Conservation (phyloP, 176 grass and related monocot genomes). For the Oryza australiensis region DNA sequence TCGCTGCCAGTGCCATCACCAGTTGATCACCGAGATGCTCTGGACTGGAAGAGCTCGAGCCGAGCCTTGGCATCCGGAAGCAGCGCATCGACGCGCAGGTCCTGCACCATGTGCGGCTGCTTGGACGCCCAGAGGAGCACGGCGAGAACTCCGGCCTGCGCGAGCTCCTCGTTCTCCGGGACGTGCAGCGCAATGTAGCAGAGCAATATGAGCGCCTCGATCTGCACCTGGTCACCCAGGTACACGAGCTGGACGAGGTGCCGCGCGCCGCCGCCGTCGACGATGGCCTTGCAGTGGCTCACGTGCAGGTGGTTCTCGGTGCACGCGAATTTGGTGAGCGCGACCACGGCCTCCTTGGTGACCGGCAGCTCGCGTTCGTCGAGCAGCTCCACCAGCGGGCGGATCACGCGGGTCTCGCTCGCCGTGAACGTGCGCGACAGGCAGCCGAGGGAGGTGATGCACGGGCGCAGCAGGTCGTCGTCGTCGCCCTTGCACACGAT, state of each 20-base stretch:
- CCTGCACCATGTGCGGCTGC: constrained; percentile 74
- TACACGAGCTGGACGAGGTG: constrained; percentile 90
- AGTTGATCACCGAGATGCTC: constrained; percentile 35
- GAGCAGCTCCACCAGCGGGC: constrained; percentile 75
- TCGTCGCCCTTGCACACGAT: constrained; percentile 51
- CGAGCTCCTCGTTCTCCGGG: constrained; percentile 78
- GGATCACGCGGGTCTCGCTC: constrained; percentile 60
- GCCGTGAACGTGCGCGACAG: constrained; percentile 49
- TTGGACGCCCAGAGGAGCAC: constrained; percentile 87
- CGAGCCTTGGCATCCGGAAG: constrained; percentile 57
- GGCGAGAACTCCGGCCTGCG: constrained; percentile 73
- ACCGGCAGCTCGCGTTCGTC: constrained; percentile 67
- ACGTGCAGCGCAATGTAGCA: constrained; percentile 72
- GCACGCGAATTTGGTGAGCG: constrained; percentile 87
- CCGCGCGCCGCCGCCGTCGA: constrained; percentile 62
- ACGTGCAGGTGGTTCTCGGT: not conserved
- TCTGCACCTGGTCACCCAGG: constrained; percentile 74
- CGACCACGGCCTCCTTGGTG: constrained; percentile 64
- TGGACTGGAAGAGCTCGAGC: constrained; percentile 77
- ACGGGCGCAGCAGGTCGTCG: constrained; percentile 63
- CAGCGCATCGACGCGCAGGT: constrained; percentile 56
- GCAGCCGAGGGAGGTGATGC: constrained; percentile 76
- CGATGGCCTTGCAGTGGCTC: constrained; percentile 49
- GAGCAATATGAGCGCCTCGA: constrained; percentile 80
- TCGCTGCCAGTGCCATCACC: not conserved